A percentile compares a stretch with the other conserved stretches of the same genome.
These are phyloP conservation scores for Penicillium occitanis DNA, from an alignment of 2,329 filamentous ascomycete genomes.

Conservation along the genomic window DNA sequence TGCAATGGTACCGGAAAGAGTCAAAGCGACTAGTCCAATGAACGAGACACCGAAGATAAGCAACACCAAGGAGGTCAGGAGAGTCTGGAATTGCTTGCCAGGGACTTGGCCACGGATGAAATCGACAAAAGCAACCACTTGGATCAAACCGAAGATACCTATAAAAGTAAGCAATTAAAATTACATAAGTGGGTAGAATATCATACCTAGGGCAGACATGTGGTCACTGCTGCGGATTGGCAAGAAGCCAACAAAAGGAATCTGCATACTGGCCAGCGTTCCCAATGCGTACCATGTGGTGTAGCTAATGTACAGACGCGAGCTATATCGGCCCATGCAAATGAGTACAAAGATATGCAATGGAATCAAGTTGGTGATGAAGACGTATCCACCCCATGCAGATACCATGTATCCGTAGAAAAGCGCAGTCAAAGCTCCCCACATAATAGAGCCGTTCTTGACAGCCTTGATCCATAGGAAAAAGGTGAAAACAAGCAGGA, in stretches of 20 bases:
- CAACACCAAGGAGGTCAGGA: conserved; percentile 74
- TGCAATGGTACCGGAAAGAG: conserved; percentile 85
- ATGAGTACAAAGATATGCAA: conserved; percentile 92
- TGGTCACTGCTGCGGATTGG: conserved; percentile 97
- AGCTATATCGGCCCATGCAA: conserved; percentile 95
- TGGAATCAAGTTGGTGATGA: conserved; percentile 96
- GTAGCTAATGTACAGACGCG: conserved; percentile 91
- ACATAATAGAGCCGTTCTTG: conserved; percentile 94
- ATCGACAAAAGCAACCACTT: conserved; percentile 88
- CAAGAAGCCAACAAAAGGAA: conserved; percentile 96
- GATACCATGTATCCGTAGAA: conserved; percentile 99
- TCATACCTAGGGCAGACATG: conserved; percentile 87
- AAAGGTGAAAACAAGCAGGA: conserved; percentile 97
- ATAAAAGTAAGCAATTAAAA: conserved; percentile 25
- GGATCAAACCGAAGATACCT: conserved; percentile 94
- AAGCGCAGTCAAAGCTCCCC: conserved; percentile 88
- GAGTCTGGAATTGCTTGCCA: conserved; percentile 89
- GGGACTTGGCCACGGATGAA: conserved; percentile 86
- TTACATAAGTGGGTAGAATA: background rate
- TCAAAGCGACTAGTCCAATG: conserved; percentile 74
- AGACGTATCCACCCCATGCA: conserved; percentile 98
- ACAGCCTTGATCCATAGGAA: conserved; percentile 99
- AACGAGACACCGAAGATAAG: conserved; percentile 72
- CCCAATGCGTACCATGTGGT: conserved; percentile 97
- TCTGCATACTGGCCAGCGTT: conserved; percentile 97